Conservation (phyloP, 176 grass and related monocot genomes). For the Thalia dealbata region DNA sequence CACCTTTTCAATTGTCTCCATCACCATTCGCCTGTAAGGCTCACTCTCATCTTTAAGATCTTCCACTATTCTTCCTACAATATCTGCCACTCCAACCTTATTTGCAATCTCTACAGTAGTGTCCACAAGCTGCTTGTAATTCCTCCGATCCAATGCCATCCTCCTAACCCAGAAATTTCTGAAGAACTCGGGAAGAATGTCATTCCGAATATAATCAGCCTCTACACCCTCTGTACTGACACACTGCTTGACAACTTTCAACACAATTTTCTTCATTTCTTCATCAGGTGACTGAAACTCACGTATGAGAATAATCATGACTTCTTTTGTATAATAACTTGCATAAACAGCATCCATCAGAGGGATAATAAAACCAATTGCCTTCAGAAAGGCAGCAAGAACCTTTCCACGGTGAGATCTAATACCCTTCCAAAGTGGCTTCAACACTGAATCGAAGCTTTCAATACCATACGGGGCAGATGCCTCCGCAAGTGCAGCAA, state of each 20-base stretch:
- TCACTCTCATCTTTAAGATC: constrained; percentile 96
- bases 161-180: constrained; percentile 86
- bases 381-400: constrained; percentile 91
- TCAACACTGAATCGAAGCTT: constrained; percentile 92
- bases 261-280: constrained; percentile 98
- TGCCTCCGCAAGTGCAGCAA: constrained; percentile 89
- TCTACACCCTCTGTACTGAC: constrained; percentile 97
- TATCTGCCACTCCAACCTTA: constrained; percentile 91
- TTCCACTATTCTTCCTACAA: constrained; percentile 77
- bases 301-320: constrained; percentile 83
- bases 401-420: constrained; percentile 84
- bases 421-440: constrained; percentile 97
- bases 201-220: constrained; percentile 75
- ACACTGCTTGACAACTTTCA: constrained; percentile 97
- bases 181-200: constrained; percentile 88
- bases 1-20: constrained; percentile 98
- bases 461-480: constrained; percentile 93
- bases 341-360: constrained; percentile 95
- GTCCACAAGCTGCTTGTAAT: constrained; percentile 97
- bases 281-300: constrained; percentile 98
- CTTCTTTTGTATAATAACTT: constrained; percentile 96
- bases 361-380: constrained; percentile 97
- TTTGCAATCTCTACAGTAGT: constrained; percentile 97
- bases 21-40: constrained; percentile 96
- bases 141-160: constrained; percentile 94